Evolutionary conservation across 1,284 basidiomycete species (phyloP).

Genomic region (Austroboletus niveus): DNA sequence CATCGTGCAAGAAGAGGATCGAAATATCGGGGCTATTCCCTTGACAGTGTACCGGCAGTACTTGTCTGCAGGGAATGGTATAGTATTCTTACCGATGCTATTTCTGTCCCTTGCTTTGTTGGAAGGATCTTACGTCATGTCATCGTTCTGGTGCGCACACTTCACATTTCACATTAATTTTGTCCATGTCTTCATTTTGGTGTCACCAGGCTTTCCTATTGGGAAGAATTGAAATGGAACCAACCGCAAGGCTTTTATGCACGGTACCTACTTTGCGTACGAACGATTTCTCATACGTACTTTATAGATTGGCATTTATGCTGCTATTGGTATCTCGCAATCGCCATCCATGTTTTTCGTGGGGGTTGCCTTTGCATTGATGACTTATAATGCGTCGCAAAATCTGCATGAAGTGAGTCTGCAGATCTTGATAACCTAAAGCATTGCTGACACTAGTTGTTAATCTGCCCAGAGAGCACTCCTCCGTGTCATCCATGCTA

Average conservation of each 20-base stretch:
- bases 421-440: neutral
- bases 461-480: conserved; percentile 46
- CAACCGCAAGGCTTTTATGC: conserved; percentile 61
- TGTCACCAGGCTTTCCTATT: conserved; percentile 60
- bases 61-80: conserved; percentile 57
- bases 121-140: conserved; percentile 61
- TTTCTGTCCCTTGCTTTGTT: conserved; percentile 49
- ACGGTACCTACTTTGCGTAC: conserved; percentile 19
- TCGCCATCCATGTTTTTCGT: conserved; percentile 52
- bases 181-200: neutral
- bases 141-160: conserved; percentile 57
- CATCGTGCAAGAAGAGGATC: conserved; percentile 51
- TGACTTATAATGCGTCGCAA: conserved; percentile 64
- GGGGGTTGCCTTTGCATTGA: conserved; percentile 51
- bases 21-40: conserved; percentile 52
- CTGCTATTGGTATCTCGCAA: conserved; percentile 50
- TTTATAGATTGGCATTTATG: conserved; percentile 66
- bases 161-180: neutral
- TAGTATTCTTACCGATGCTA: conserved; percentile 52
- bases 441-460: neutral
- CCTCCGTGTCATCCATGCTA: conserved; percentile 65
- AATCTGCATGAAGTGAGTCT: conserved; percentile 27
- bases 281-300: conserved; percentile 2
- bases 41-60: conserved; percentile 55
- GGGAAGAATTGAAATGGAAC: conserved; percentile 61